Evolutionary conservation across 1,284 basidiomycete species (phyloP), one percentile per base, ranked within the genome.

Genomic region (Nidula niveotomentosa): DNA sequence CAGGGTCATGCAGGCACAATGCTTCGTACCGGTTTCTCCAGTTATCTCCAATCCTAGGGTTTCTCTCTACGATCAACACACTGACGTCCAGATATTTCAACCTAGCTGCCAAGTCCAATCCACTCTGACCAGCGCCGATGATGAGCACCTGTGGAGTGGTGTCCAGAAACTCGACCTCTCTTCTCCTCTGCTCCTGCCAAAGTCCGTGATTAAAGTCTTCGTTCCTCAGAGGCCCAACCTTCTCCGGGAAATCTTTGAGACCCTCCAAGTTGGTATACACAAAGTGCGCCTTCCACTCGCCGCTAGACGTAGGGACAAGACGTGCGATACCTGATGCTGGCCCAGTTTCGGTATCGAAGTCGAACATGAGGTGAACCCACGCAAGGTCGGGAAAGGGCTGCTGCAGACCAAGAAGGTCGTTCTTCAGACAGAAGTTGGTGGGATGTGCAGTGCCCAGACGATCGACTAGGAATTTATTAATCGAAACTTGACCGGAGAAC

Each of bases 111-210:
- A 81, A 61, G 2, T 78, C 80, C 33, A 91, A 69, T 3, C 87
- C 88, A 53, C 81, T 82, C 63, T 91, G 89, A 0, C 88, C 88
- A 8, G 77, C 88, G 6, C 88, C 88, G 35, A 90, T 69, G 55
- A 88, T 77, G 45, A 87, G 64, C 8, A 84, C 85, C 1, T 73
- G 63, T 0, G 78, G 79, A 33, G 76, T 65, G 17, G 56, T 58
- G 50, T 70, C 68, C 41, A 65, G 66, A 59, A 80, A 83, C 37
- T 70, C 70, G 8, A 59, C 51, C 59, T 79, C 76, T 8, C 66
- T 55, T 46, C 64, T 60, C 33, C 74, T 61, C 18, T 67, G 61
- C 23, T 61, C 62, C 30, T 59, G 62, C 74, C 75, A 79, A 34
- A 67, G 68, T 2, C 71, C 72, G 45, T 72, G 73, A 48, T 74